Conservation (phyloP, 257 asterid species). For the Thymus mandschuricus region DNA sequence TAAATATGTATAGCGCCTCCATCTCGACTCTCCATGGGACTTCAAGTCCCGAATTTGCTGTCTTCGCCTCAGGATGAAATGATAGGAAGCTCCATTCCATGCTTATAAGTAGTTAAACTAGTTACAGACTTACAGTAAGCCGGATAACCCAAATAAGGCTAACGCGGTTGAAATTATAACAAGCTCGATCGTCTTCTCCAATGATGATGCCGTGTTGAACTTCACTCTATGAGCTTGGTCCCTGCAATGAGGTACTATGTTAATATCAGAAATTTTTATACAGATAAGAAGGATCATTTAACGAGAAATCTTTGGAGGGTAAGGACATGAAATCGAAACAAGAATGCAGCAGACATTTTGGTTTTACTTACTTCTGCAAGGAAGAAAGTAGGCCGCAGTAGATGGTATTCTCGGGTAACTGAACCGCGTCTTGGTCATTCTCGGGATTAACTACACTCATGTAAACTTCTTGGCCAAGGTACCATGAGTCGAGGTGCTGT, state of each 20-base stretch:
- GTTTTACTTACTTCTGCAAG: constrained; percentile 70
- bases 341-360: background rate
- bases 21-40: constrained; percentile 24
- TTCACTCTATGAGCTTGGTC: constrained; percentile 66
- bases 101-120: background rate
- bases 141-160: constrained; percentile 33
- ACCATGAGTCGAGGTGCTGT: constrained; percentile 95
- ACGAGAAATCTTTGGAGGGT: background rate
- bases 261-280: background rate
- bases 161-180: constrained; percentile 38
- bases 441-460: constrained; percentile 78
- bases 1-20: constrained; percentile 10
- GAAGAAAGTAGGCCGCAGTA: constrained; percentile 79
- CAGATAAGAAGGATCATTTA: background rate
- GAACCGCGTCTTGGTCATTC: constrained; percentile 60
- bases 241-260: constrained; percentile 42
- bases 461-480: constrained; percentile 88
- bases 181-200: constrained; percentile 23
- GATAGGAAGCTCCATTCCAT: background rate
- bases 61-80: background rate
- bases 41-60: constrained; percentile 21
- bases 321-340: background rate
- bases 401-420: constrained; percentile 74
- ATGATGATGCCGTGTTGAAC: constrained; percentile 64
- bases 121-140: constrained; percentile 3